Percentiles rank a stretch among this genome's conserved stretches.
Evolutionary conservation across 78 protist species (phyloP).

Genomic region (Cavenderia fasciculata): DNA sequence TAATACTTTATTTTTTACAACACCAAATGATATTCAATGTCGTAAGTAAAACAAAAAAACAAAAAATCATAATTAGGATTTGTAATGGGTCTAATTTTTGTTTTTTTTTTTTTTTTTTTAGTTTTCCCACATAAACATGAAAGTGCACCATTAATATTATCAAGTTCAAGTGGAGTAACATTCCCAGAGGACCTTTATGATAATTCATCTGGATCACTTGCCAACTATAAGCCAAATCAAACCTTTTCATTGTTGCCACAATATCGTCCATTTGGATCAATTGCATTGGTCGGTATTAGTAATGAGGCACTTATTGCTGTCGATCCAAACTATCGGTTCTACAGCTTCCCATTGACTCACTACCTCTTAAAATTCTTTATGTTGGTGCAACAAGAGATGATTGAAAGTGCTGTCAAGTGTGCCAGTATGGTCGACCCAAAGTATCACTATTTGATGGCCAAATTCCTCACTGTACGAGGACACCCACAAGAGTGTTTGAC

Average conservation of each 20-base stretch:
- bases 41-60: neutral
- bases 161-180: conserved; percentile 15
- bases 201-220: conserved; percentile 11
- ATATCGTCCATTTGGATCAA: conserved; percentile 28
- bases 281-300: conserved; percentile 28
- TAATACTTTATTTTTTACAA: conserved; percentile 53
- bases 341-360: conserved; percentile 63
- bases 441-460: conserved; percentile 68
- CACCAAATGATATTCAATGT: conserved; percentile 52
- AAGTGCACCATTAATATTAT: conserved; percentile 24
- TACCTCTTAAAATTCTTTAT: conserved; percentile 60
- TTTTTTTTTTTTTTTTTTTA: no score
- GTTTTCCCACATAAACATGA: conserved; percentile 69
- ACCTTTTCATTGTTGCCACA: conserved; percentile 51
- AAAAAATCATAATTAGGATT: no score
- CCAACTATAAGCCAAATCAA: conserved; percentile 60
- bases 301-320: conserved; percentile 49
- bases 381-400: conserved; percentile 45
- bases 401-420: conserved; percentile 55
- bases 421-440: conserved; percentile 67
- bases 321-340: conserved; percentile 46
- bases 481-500: conserved; percentile 45
- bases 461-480: conserved; percentile 58
- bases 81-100: no score
- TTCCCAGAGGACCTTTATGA: conserved; percentile 72